These are phyloP conservation scores for Huiozyma naganishii DNA, from an alignment of 805 yeast genomes.

Conservation along the genomic window DNA sequence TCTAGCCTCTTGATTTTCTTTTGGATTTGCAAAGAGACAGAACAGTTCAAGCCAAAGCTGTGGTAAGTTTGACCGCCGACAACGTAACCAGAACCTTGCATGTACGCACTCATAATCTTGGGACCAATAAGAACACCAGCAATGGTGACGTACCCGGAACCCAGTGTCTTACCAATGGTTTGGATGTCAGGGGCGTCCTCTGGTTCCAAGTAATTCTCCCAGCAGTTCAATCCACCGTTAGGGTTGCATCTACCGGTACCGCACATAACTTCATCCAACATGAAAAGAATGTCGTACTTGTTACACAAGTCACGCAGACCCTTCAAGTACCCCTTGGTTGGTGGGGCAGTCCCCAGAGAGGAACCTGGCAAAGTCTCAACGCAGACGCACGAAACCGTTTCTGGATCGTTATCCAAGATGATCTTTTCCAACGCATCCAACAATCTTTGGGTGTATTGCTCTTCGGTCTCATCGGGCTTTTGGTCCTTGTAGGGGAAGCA, in stretches of 20 bases:
- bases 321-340: conserved; percentile 37
- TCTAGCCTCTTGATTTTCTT: conserved; percentile 28
- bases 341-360: conserved; percentile 36
- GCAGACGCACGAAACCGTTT: conserved; percentile 33
- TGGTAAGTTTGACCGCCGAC: conserved; percentile 44
- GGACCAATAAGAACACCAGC: conserved; percentile 37
- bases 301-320: conserved; percentile 38
- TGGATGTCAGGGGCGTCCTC: conserved; percentile 37
- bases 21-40: conserved; percentile 38
- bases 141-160: conserved; percentile 40
- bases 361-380: conserved; percentile 40
- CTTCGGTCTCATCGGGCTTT: conserved; percentile 30
- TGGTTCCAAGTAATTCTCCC: conserved; percentile 33
- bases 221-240: conserved; percentile 36
- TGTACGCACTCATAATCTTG: conserved; percentile 30
- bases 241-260: conserved; percentile 41
- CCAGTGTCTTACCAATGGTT: conserved; percentile 39
- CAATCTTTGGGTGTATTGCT: conserved; percentile 30
- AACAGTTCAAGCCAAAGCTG: conserved; percentile 37
- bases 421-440: conserved; percentile 33
- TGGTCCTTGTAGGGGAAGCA: conserved; percentile 29
- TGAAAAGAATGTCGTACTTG: conserved; percentile 40
- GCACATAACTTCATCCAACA: conserved; percentile 48
- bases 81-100: conserved; percentile 32
- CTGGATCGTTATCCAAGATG: conserved; percentile 34